phyloP scores from a whole-genome alignment of 306 rosid genomes.

The Cicer yamashitae region DNA sequence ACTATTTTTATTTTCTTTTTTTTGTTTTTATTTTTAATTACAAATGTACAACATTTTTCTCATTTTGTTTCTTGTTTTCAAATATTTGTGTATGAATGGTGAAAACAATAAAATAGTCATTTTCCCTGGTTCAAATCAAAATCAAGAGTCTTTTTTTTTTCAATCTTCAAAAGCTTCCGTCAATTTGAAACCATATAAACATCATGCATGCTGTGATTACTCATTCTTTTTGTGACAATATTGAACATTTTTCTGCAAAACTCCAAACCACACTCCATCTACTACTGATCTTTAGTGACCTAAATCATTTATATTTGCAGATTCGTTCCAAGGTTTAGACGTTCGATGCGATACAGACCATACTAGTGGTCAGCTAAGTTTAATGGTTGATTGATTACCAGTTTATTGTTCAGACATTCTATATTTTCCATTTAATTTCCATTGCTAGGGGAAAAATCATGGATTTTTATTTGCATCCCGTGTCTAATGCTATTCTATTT shows the following conservation, averaged over 20 bases:
- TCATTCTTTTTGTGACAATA: background rate
- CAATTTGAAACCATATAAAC: no score
- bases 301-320: conserved; percentile 50
- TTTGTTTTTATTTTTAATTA: no score
- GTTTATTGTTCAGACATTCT: conserved; percentile 10
- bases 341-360: conserved; percentile 72
- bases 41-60: no score
- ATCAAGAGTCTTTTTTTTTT: no score
- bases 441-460: conserved; percentile 8
- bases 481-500: background rate
- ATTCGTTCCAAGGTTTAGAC: conserved; percentile 75
- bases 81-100: background rate
- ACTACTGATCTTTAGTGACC: background rate
- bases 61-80: background rate
- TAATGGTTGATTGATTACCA: conserved; percentile 24
- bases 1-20: no score
- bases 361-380: conserved; percentile 42
- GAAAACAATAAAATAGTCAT: no score
- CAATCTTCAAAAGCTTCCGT: no score
- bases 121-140: background rate
- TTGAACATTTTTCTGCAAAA: background rate
- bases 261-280: background rate
- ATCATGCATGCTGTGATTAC: background rate
- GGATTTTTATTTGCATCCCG: conserved; percentile 33
- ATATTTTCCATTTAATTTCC: background rate